Evolutionary conservation across 1,284 basidiomycete genomes (phyloP), one percentile per base, ranked within the genome.

Genomic region (Cutaneotrichosporon cutaneum): DNA sequence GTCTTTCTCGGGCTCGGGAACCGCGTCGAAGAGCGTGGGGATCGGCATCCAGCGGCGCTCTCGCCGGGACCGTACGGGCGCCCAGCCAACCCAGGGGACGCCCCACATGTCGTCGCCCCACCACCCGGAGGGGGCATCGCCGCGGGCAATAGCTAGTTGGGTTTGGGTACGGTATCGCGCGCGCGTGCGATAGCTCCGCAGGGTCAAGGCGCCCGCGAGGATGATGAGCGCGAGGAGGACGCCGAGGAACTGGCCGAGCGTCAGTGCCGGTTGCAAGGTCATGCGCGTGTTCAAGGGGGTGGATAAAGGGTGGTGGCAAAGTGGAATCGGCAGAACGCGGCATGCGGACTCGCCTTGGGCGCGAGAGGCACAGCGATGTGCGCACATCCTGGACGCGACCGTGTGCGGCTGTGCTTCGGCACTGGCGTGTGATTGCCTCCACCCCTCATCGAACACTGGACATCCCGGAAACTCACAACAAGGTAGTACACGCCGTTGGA

Each of bases 111-210:
- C 56, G 33, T 56, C 59, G 48, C 21, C 26, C 59, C 62, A 56
- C 64, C 61, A 66, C 4, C 21, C n/a, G 5, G 53, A 39, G 3
- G 61, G 61, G 14, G 70, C 68, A 35, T 75, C 74, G 36, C 75
- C 75, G 42, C 75, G 68, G 21, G 70, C 68, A 11, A 77, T 54
- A 5, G 75, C 74, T 4, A 73, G 53, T 54, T 75, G 74, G 7
- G 72, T 67, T 2, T 74, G 73, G 14, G 70, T 70, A 11, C 73
- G 68, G 60, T 75, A 76, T 33, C 71, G 70, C 21, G 73, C 58
- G 26, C 75, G 64, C 42, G 73, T 63, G 27, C 72, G 66, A 53
- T 72, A 70, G 3, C 69, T 67, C 32, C 74, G 65, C 22, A 65
- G 58, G 13, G 71, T 70, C 13, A 77, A 56, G 32, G 68, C 68